Evolutionary conservation across 371 early-diverging fungal species (phyloP).

Genomic region (Choanephora cucurbitarum): DNA sequence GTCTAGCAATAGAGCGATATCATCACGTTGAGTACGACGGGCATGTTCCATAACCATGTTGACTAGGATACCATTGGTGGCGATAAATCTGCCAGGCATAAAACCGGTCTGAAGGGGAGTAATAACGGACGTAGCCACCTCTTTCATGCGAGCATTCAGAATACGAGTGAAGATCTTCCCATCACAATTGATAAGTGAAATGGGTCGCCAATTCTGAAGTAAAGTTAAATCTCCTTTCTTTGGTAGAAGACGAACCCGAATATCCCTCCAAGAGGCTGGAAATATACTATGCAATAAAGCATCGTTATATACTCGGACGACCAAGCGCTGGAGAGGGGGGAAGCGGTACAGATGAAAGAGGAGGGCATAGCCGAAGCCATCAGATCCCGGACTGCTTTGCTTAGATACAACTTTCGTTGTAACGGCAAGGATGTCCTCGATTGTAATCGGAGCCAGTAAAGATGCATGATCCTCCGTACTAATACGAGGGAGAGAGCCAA

Average conservation of each 20-base stretch:
- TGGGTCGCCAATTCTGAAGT: slow-evolving; percentile 12
- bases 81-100: slow-evolving; percentile 10
- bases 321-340: background rate
- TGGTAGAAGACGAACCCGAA: slow-evolving; percentile 9
- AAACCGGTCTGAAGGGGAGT: slow-evolving; percentile 13
- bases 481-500: no score
- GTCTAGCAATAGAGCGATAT: slow-evolving; percentile 9
- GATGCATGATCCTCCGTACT: no score
- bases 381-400: background rate
- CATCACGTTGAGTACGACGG: background rate
- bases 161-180: slow-evolving; percentile 13
- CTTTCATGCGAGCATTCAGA: slow-evolving; percentile 1
- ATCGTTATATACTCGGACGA: slow-evolving; percentile 11
- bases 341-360: background rate
- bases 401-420: background rate
- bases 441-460: no score
- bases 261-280: slow-evolving; percentile 6
- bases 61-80: slow-evolving; percentile 3
- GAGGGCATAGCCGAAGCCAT: no score
- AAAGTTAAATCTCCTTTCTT: slow-evolving; percentile 8
- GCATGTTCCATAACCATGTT: slow-evolving; percentile 8
- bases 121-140: background rate
- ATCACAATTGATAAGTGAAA: slow-evolving; percentile 10
- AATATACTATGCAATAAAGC: background rate
- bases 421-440: no score